Conservation (phyloP, 2,329 filamentous ascomycete genomes). For the Colletotrichum spaethianum region DNA sequence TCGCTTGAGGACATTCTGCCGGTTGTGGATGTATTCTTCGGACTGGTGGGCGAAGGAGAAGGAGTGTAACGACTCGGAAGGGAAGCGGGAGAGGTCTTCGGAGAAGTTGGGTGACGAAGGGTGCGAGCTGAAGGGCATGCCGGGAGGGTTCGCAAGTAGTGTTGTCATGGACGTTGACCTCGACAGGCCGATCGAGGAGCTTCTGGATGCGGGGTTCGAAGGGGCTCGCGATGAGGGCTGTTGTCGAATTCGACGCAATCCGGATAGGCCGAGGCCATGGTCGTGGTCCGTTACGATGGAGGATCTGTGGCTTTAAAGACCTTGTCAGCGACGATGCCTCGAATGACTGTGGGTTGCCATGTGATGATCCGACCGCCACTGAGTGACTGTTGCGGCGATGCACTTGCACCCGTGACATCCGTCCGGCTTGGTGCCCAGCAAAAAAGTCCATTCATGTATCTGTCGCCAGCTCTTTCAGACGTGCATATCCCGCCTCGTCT, state of each 20-base stretch:
- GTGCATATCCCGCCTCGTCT: not conserved
- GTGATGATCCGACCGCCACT: slow-evolving; percentile 35
- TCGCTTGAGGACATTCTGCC: slow-evolving; percentile 92
- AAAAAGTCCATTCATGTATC: not conserved
- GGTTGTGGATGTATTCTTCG: slow-evolving; percentile 90
- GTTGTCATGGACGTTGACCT: slow-evolving; percentile 81
- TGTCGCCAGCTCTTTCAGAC: not conserved
- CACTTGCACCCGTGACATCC: slow-evolving; percentile 37
- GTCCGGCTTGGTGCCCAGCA: slow-evolving; percentile 9
- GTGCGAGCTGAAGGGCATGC: slow-evolving; percentile 70
- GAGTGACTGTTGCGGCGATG: slow-evolving; percentile 23
- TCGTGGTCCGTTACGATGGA: slow-evolving; percentile 89
- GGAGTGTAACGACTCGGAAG: slow-evolving; percentile 95
- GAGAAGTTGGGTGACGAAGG: slow-evolving; percentile 82
- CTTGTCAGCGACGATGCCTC: slow-evolving; percentile 37
- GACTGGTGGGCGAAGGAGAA: slow-evolving; percentile 98
- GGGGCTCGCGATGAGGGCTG: slow-evolving; percentile 78
- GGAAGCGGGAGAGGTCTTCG: slow-evolving; percentile 93
- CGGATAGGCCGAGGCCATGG: slow-evolving; percentile 86
- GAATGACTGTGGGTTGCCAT: slow-evolving; percentile 32
- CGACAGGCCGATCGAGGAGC: slow-evolving; percentile 70
- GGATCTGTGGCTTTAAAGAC: slow-evolving; percentile 68
- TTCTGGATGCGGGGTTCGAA: slow-evolving; percentile 75
- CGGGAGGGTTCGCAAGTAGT: slow-evolving; percentile 71
- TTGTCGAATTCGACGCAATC: slow-evolving; percentile 94